A percentile compares a stretch with the other conserved stretches of the same genome.
Conservation (phyloP, 163 green algal genomes). For the Prototheca wickerhamii region DNA sequence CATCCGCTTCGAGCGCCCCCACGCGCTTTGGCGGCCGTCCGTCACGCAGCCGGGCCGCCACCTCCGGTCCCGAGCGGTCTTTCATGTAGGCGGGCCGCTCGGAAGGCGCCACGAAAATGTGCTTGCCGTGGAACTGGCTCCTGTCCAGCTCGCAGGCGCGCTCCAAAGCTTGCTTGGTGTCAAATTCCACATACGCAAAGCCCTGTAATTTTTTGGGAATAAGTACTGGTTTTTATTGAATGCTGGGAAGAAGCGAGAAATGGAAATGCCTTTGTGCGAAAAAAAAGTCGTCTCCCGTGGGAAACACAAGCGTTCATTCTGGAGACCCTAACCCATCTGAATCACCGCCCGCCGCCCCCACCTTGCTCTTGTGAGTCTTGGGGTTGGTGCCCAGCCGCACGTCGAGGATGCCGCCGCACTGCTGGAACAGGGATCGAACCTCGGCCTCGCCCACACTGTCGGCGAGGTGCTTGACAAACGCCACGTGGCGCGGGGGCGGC, state of each 20-base stretch:
- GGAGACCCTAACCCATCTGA: too few species aligned
- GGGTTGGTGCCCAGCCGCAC: constrained; percentile 44
- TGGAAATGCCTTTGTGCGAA: too few species aligned
- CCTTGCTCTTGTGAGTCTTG: constrained; percentile 13
- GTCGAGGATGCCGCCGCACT: constrained; percentile 30
- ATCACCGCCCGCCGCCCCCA: background rate
- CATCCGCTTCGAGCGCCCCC: too few species aligned
- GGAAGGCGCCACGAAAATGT: constrained; percentile 38
- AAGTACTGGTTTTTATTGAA: too few species aligned
- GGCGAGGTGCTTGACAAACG: constrained; percentile 2
- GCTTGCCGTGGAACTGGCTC: constrained; percentile 34
- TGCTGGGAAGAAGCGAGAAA: too few species aligned
- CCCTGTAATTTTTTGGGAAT: too few species aligned
- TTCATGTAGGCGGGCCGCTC: constrained; percentile 9
- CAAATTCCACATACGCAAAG: constrained; percentile 81
- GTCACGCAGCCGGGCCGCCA: too few species aligned
- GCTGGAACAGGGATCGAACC: constrained; percentile 43
- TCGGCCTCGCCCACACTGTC: constrained; percentile 31
- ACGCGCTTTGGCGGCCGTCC: too few species aligned
- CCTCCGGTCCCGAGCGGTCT: background rate
- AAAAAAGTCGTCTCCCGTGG: background rate
- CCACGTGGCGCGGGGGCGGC: background rate
- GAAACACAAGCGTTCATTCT: too few species aligned
- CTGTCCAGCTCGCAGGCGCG: constrained; percentile 44
- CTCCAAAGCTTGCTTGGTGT: constrained; percentile 37